phyloP scores from a whole-genome alignment of 371 early-diverging fungal genomes.

The Circinella umbellata region DNA sequence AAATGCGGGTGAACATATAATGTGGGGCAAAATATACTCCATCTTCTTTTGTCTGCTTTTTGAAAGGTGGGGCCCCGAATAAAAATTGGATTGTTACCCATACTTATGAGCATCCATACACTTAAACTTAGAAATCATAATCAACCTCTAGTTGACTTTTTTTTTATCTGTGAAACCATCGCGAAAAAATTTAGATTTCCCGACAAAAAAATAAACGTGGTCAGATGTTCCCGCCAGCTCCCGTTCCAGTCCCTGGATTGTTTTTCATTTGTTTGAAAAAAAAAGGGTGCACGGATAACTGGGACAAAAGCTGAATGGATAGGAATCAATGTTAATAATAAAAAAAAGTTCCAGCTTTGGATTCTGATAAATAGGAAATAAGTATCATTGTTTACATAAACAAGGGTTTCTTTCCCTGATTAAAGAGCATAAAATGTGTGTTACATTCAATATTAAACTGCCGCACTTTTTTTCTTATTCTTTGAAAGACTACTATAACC shows the following conservation, averaged over 20 bases:
- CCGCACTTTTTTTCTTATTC: too few species aligned
- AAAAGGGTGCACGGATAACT: too few species aligned
- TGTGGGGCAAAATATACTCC: not conserved
- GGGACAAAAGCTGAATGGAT: too few species aligned
- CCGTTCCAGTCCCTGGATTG: not conserved
- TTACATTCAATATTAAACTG: too few species aligned
- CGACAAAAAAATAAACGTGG: not conserved
- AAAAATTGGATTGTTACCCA: not conserved
- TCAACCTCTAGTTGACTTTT: not conserved
- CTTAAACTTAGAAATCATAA: too few species aligned
- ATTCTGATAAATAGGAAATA: too few species aligned
- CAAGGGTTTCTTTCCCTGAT: too few species aligned
- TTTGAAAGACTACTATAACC: not conserved
- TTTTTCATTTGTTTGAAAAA: too few species aligned
- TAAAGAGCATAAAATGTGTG: too few species aligned
- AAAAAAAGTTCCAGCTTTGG: too few species aligned
- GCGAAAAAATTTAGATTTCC: not conserved
- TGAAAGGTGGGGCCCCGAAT: constrained; percentile 1
- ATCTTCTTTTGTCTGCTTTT: not conserved
- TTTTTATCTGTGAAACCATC: not conserved
- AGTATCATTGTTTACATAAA: too few species aligned
- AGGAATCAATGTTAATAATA: too few species aligned
- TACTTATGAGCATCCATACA: not conserved
- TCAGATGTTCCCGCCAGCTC: not conserved
- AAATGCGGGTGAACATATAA: not conserved